Evolutionary conservation across 2,329 filamentous ascomycete species (phyloP), one percentile per base, ranked within the genome.

Genomic region (Ceratocystis albifundus): DNA sequence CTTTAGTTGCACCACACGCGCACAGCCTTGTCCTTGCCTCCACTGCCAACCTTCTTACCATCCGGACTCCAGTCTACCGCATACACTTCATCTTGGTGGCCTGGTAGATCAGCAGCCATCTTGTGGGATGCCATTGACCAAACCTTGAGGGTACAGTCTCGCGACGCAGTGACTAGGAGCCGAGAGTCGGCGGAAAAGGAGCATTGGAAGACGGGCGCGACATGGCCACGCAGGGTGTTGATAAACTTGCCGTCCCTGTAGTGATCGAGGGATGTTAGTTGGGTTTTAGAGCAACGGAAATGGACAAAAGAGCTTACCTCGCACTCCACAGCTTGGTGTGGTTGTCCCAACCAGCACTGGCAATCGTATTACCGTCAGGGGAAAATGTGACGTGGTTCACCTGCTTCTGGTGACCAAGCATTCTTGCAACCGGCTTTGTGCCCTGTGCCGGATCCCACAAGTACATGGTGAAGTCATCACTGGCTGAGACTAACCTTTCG

Each of bases 321-420:
- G 88, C 88, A 70, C 86, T 89, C 92, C 92, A 97, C 30, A 96
- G 77, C 77, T 96, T 96, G 71, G 93, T 90, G 72, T 93, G 89
- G 74, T 97, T 99, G 75, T 99, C 94, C 78, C 93, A 99, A 3
- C 88, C 87, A 7, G 89, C 87, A 46, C 89, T 95, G 7, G 94
- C 94, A 71, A 99, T 91, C 67, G 93, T 82, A 7, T 84, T 81
- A 44, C 91, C 93, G 72, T 97, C 92, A 0, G 93, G 91, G 0
- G 90, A 96, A 76, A 97, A 97, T 0, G 87, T 88, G 61, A 97
- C 92, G 74, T 96, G 89, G 75, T 97, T 96, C 71, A 97, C 92
- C 73, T 93, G 89, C 77, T 97, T 97, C 74, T 96, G 90, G 73
- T 99, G 94, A 1, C 94, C 94, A n/a, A 90, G 77, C 77, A 97